These are phyloP conservation scores for Neurospora sp. DNA, from an alignment of 2,329 filamentous ascomycete genomes.

Conservation along the genomic window DNA sequence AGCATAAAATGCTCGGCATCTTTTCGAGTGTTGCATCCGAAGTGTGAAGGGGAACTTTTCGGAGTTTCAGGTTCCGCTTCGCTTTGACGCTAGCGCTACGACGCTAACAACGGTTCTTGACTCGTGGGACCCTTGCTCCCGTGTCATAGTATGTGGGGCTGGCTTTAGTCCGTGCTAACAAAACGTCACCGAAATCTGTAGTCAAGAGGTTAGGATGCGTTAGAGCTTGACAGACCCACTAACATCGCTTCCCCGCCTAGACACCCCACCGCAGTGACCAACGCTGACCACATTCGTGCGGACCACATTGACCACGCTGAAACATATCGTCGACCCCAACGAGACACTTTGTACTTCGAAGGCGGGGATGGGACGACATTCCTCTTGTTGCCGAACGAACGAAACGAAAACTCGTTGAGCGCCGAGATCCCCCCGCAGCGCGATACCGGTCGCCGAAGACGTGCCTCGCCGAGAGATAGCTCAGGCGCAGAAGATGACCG, in stretches of 20 bases:
- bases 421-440: not conserved
- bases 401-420: not conserved
- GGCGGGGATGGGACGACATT: no score
- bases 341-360: not conserved
- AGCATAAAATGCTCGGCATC: not conserved
- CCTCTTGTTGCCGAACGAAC: not conserved
- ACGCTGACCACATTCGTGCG: no score
- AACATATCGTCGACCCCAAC: not conserved
- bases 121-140: not conserved
- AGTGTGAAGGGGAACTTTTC: not conserved
- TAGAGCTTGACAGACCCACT: not conserved
- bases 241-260: not conserved
- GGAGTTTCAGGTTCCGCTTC: not conserved
- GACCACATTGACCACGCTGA: not conserved
- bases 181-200: no score
- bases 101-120: not conserved
- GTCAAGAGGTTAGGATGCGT: no score
- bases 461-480: not conserved
- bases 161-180: no score
- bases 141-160: no score
- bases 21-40: not conserved
- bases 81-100: not conserved
- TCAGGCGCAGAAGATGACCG: not conserved
- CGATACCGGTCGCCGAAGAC: not conserved
- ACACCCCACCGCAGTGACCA: no score